Base-by-base conservation (phyloP, 306 rosid species). In the Cotoneaster glaucophyllus region DNA sequence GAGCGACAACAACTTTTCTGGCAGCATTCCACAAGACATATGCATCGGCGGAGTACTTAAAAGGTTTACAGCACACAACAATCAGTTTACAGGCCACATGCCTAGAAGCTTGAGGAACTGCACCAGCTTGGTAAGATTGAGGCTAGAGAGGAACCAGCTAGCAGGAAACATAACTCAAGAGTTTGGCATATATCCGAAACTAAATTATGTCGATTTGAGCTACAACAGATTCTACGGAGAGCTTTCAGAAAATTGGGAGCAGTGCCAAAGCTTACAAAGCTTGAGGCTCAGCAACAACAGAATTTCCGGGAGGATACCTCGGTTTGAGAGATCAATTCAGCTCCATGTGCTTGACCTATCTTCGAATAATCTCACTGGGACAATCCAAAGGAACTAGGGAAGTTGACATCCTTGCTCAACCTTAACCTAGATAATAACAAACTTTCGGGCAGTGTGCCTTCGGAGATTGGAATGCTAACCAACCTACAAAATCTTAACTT, bases 381-480 rank as follows among this genome's bases (percentile, higher is more conserved):
- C 70, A 19, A 70, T 86, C 75, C 92, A 18, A 84, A 44, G 69
- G 87, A 84, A 45, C 17, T 88, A 6, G 69, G 74, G n/a, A 68
- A 19, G 14, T 28, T 78, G 70, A 8, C 41, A 25, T 37, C 67
- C 43, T 28, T 71, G 72, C 64, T 45, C 67, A 67, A 64, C 37
- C 78, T 79, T n/a, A 54, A 26, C 58, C 61, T 79, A 25, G 66
- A 5, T 13, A 53, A 73, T 6, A 79, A 79, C 43, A 56, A 56
- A 18, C 74, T 79, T 26, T 45, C 28, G 0, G 78, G 73, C 1
- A 66, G 32, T 13, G 52, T 79, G 7, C 74, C 73, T 4, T 31
- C 6, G 5, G 82, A 79, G 52, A 54, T 79, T 39, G 62, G 76
- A 64, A 50, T 56, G 45, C 39, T 71, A 43, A 19, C 41, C 57